These are phyloP conservation scores for Ambrosiella beaveri DNA, from an alignment of 2,329 filamentous ascomycete species.

Conservation along the genomic window DNA sequence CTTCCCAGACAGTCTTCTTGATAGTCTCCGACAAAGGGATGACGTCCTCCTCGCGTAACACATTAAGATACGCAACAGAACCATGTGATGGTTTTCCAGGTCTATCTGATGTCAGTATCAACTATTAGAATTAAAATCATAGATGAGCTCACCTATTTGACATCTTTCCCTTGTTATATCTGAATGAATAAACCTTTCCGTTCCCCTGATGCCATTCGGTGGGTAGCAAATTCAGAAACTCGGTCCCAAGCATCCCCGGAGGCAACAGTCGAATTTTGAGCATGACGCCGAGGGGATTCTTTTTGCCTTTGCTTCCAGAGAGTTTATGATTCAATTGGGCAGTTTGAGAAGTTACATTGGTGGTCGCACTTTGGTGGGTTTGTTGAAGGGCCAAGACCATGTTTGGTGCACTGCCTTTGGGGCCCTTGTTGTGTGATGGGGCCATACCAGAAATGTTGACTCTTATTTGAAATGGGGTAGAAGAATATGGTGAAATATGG, in stretches of 20 bases:
- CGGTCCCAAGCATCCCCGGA: slow-evolving; percentile 63
- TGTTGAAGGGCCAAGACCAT: not conserved
- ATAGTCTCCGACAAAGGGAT: slow-evolving; percentile 52
- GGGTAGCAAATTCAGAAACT: slow-evolving; percentile 57
- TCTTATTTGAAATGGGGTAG: not conserved
- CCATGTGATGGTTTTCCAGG: slow-evolving; percentile 73
- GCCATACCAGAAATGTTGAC: not conserved
- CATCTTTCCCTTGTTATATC: slow-evolving; percentile 49
- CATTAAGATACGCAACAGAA: slow-evolving; percentile 64
- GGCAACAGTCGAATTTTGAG: slow-evolving; percentile 70
- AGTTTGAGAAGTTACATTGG: not conserved
- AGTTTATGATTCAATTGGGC: not conserved
- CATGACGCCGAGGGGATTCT: slow-evolving; percentile 48
- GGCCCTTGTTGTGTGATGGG: not conserved
- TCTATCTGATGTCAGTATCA: slow-evolving; percentile 25
- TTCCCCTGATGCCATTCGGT: slow-evolving; percentile 66
- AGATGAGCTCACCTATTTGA: slow-evolving; percentile 32
- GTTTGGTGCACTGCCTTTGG: not conserved
- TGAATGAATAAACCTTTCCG: slow-evolving; percentile 72
- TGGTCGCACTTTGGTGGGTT: not conserved
- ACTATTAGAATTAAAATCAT: not conserved
- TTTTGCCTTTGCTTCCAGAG: not conserved
- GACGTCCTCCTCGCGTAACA: slow-evolving; percentile 55
- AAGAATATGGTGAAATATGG: not conserved
- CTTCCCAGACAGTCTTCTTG: slow-evolving; percentile 53